Percentiles rank a stretch among this genome's conserved stretches.
Conservation (phyloP, 345 rosid species). For the Psidium guajava region DNA sequence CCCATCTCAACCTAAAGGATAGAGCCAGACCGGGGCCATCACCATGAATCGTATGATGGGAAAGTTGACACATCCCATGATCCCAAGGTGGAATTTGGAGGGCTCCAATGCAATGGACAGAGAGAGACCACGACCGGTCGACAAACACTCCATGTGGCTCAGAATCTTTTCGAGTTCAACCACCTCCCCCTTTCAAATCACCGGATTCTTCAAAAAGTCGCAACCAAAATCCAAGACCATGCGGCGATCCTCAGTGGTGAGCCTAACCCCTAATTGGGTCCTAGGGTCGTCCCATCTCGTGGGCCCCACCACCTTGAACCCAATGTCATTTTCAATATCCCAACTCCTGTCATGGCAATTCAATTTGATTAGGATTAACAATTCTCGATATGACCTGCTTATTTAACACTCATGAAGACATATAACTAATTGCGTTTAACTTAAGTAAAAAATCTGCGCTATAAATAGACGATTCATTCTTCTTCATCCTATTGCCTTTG, state of each 20-base stretch:
- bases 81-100: not conserved
- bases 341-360: not conserved
- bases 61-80: not conserved
- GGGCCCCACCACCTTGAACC: not conserved
- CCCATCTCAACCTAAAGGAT: not conserved
- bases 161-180: not conserved
- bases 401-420: not conserved
- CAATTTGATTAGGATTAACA: not conserved
- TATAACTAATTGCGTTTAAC: not conserved
- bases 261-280: not conserved
- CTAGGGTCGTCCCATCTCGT: not conserved
- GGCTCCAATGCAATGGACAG: not conserved
- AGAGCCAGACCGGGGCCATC: not conserved
- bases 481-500: not conserved
- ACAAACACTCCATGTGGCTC: conserved; percentile 7
- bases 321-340: not conserved
- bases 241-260: conserved; percentile 41
- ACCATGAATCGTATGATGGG: not conserved
- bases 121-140: not conserved
- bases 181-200: not conserved
- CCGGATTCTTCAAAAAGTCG: not conserved
- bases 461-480: not conserved
- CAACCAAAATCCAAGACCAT: not conserved
- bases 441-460: not conserved
- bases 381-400: not conserved